Evolutionary conservation across 2,329 filamentous ascomycete species (phyloP), one percentile per base, ranked within the genome.

Genomic region (Fusarium domesticum): DNA sequence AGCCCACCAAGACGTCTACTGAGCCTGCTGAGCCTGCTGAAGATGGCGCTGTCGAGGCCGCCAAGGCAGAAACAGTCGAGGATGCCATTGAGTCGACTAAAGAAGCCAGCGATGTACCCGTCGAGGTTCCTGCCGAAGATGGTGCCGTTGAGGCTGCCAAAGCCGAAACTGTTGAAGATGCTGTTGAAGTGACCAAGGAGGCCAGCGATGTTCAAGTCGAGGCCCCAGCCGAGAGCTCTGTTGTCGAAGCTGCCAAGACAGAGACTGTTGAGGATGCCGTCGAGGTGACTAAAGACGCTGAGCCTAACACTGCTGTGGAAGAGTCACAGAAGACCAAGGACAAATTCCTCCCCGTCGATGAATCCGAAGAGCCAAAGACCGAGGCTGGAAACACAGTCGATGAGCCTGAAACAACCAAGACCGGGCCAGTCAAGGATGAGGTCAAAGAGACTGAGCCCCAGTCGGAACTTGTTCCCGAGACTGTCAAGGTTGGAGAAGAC

Each of bases 201-300:
- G 19, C 28, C 14, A 23, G 46, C n/a, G 15, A 16, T 15, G 35
- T 30, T 8, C 33, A 19, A 14, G 15, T 25, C 18, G n/a, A 28
- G 23, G 23, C 14, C 23, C 23, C 23, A 5, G 23, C 39, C 8
- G 41, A 41, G 11, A 39, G 48, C 6, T 39, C 41, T 36, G 17
- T 32, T 37, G 18, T 30, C 18, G 45, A 53, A 30, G 41, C 42
- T 16, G 39, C 43, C 8, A 37, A 47, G 25, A 42, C 46, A 14
- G 45, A 54, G 16, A 47, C 43, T 31, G 37, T 40, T 18, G 35
- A 53, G n/a, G 48, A 61, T 36, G 49, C 33, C 6, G 41, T 37
- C 5, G 48, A 58, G 6, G 31, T 49, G 20, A 28, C 48, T n/a
- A 46, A 58, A 19, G 40, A 42, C 25, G 18, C 14, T 6, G 36